A percentile compares a stretch with the other conserved stretches of the same genome.
These are phyloP conservation scores for Cordyceps fumosorosea DNA, from an alignment of 2,329 filamentous ascomycete species.

Conservation along the genomic window DNA sequence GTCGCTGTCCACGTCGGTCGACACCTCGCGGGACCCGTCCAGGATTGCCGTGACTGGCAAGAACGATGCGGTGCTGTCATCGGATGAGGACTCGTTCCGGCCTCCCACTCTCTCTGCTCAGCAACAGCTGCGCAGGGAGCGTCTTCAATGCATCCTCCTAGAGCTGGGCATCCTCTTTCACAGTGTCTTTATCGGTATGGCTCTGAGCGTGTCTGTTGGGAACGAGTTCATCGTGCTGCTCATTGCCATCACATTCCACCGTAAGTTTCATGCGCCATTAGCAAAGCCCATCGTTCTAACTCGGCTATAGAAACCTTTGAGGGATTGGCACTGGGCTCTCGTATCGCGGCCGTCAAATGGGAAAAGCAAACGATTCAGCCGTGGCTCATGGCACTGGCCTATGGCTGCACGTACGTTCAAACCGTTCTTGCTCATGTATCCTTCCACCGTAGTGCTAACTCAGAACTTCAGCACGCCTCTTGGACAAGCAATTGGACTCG, in stretches of 20 bases:
- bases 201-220: slow-evolving; percentile 69
- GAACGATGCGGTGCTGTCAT: not conserved
- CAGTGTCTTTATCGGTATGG: slow-evolving; percentile 79
- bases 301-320: slow-evolving; percentile 34
- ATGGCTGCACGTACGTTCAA: slow-evolving; percentile 43
- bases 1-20: slow-evolving; percentile 13
- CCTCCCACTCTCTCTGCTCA: slow-evolving; percentile 35
- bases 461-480: slow-evolving; percentile 47
- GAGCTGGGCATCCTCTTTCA: slow-evolving; percentile 62
- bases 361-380: slow-evolving; percentile 37
- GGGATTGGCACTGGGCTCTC: slow-evolving; percentile 57
- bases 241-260: slow-evolving; percentile 72
- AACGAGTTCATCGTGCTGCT: slow-evolving; percentile 72
- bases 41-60: slow-evolving; percentile 15
- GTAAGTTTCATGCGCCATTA: slow-evolving; percentile 19
- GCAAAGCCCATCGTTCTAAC: slow-evolving; percentile 5
- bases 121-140: slow-evolving; percentile 55
- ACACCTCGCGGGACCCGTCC: slow-evolving; percentile 16
- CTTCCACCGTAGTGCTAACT: slow-evolving; percentile 12
- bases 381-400: slow-evolving; percentile 51
- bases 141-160: slow-evolving; percentile 70
- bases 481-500: slow-evolving; percentile 66
- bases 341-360: slow-evolving; percentile 52
- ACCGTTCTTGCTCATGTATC: not conserved
- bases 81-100: slow-evolving; percentile 17